A percentile compares a stretch with the other conserved stretches of the same genome.
Evolutionary conservation across 108 stramenopile genomes (phyloP).

Genomic region (Conticribra weissflogii): DNA sequence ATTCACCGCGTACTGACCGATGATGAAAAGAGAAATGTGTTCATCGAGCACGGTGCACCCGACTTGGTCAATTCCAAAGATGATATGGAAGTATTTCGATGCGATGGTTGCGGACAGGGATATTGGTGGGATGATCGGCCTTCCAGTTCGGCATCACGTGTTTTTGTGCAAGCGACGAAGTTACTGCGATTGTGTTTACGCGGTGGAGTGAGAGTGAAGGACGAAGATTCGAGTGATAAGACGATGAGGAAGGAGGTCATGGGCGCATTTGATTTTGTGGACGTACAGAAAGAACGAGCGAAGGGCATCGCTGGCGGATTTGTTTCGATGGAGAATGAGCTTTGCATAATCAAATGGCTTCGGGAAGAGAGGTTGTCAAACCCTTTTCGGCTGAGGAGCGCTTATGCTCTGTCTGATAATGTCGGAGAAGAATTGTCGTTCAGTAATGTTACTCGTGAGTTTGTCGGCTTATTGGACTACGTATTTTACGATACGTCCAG

Average conservation of each 20-base stretch:
- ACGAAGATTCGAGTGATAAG: conserved; percentile 14
- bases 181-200: conserved; percentile 67
- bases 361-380: conserved; percentile 61
- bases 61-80: conserved; percentile 37
- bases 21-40: conserved; percentile 58
- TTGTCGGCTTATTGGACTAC: conserved; percentile 84
- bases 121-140: conserved; percentile 90
- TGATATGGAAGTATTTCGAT: conserved; percentile 71
- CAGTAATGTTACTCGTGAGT: conserved; percentile 84
- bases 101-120: conserved; percentile 73
- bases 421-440: conserved; percentile 61
- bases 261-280: conserved; percentile 76
- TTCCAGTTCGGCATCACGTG: conserved; percentile 76
- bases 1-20: conserved; percentile 63
- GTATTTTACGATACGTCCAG: conserved; percentile 55
- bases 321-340: conserved; percentile 13
- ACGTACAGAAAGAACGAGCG: conserved; percentile 50
- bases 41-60: conserved; percentile 64
- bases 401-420: conserved; percentile 51
- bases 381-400: conserved; percentile 67
- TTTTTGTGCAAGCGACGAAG: conserved; percentile 71
- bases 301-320: too few species aligned
- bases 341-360: conserved; percentile 74
- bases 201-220: conserved; percentile 70
- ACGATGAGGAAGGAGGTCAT: conserved; percentile 41